Evolutionary conservation across 2,329 filamentous ascomycete genomes (phyloP).

Genomic region (Lachnum nothofagi): DNA sequence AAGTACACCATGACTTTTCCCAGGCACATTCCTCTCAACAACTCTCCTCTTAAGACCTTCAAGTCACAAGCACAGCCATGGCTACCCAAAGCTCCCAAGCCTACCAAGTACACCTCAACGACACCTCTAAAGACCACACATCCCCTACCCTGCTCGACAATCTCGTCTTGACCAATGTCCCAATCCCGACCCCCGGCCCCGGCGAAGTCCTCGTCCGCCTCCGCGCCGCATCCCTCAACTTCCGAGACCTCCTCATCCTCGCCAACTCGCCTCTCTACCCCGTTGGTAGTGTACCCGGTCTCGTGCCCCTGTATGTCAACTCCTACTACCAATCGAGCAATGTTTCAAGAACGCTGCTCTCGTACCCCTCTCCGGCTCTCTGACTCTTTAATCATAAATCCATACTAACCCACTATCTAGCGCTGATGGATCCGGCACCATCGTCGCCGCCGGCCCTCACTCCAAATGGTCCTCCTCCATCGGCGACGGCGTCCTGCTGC

Average conservation of each 20-base stretch:
- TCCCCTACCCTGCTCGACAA: constrained; percentile 8
- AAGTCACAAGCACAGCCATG: too few species aligned
- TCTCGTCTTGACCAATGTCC: not conserved
- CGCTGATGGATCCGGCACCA: constrained; percentile 64
- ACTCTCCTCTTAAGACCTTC: too few species aligned
- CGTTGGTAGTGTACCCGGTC: not conserved
- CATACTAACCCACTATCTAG: too few species aligned
- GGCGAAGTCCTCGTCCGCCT: constrained; percentile 15
- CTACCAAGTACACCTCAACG: constrained; percentile 12
- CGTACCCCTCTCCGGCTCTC: too few species aligned
- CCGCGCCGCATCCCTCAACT: constrained; percentile 18
- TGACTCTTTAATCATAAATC: too few species aligned
- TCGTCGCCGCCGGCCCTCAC: constrained; percentile 43
- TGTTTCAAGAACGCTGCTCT: too few species aligned
- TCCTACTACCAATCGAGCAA: too few species aligned
- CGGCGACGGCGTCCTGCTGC: constrained; percentile 62
- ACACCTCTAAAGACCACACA: constrained; percentile 4
- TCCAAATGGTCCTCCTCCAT: constrained; percentile 44
- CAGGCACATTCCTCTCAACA: too few species aligned
- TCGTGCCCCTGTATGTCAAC: constrained; percentile 57
- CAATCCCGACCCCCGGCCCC: constrained; percentile 8
- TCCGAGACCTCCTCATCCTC: constrained; percentile 16
- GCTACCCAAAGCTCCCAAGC: not conserved
- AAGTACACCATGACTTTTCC: too few species aligned
- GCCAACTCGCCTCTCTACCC: constrained; percentile 17